A percentile compares a stretch with the other conserved stretches of the same genome.
phyloP scores from a whole-genome alignment of 73 alveolate species.

The Paramecium tetraurelia region DNA sequence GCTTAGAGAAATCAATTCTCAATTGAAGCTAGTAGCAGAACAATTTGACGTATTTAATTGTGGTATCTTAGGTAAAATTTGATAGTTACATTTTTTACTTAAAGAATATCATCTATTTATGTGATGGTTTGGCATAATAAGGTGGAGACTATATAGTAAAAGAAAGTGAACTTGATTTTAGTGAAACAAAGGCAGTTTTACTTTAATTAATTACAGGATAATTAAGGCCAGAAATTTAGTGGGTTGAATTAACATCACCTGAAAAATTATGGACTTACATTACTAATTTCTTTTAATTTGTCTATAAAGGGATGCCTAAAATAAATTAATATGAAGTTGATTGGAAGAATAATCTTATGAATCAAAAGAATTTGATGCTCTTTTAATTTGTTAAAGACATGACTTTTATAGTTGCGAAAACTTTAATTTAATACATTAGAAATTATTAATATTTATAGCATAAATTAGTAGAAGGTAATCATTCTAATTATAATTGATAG shows the following conservation, averaged over 20 bases:
- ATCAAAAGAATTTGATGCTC: not conserved
- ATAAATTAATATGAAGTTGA: constrained; percentile 36
- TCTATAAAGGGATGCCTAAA: constrained; percentile 49
- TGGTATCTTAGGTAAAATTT: not conserved
- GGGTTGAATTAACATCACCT: constrained; percentile 39
- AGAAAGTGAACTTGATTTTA: constrained; percentile 42
- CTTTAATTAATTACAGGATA: constrained; percentile 35
- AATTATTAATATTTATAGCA: constrained; percentile 12
- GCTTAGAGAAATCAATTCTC: constrained; percentile 21
- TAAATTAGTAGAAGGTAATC: not conserved
- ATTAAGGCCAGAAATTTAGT: constrained; percentile 37
- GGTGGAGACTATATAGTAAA: constrained; percentile 1
- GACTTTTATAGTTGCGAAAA: constrained; percentile 46
- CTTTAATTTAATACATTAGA: not conserved
- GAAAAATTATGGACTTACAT: constrained; percentile 45
- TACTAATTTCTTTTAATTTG: constrained; percentile 34
- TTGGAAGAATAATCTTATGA: constrained; percentile 41
- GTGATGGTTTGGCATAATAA: constrained; percentile 10
- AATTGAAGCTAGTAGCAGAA: not conserved
- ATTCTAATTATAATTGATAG: not conserved
- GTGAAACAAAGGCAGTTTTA: constrained; percentile 9
- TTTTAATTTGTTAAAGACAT: constrained; percentile 35
- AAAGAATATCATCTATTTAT: not conserved
- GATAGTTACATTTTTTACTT: constrained; percentile 31
- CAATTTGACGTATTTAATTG: not conserved